These are phyloP conservation scores for Hypocrella siamensis DNA, from an alignment of 2,329 filamentous ascomycete species.

Conservation along the genomic window DNA sequence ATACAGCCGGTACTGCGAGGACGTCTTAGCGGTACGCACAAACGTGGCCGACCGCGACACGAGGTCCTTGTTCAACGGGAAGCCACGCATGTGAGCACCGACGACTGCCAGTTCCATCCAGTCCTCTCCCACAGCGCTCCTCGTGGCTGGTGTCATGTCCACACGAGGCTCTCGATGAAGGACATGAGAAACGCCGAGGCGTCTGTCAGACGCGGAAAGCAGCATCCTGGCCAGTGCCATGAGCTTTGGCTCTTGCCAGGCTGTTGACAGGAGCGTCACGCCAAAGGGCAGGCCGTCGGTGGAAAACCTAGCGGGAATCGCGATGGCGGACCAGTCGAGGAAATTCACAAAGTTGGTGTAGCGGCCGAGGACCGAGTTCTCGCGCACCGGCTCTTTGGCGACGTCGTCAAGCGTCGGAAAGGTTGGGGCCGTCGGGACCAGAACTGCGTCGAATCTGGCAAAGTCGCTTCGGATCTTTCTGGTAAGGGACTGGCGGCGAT, in stretches of 20 bases:
- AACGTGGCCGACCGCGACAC: slow-evolving; percentile 15
- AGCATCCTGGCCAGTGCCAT: slow-evolving; percentile 13
- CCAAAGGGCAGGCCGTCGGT: slow-evolving; percentile 20
- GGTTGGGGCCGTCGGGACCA: slow-evolving; percentile 41
- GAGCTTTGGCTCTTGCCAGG: slow-evolving; percentile 18
- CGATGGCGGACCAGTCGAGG: slow-evolving; percentile 37
- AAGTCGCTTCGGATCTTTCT: slow-evolving; percentile 24
- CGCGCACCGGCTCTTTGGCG: slow-evolving; percentile 30
- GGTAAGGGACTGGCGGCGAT: slow-evolving; percentile 21
- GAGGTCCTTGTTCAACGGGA: slow-evolving; percentile 17
- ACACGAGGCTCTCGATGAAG: no score
- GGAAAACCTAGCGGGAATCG: slow-evolving; percentile 32
- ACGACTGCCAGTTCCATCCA: slow-evolving; percentile 14
- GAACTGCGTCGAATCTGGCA: slow-evolving; percentile 26
- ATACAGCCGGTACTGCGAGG: slow-evolving; percentile 14
- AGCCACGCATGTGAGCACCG: slow-evolving; percentile 18
- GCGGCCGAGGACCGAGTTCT: slow-evolving; percentile 36
- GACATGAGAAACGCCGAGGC: slow-evolving; percentile 14
- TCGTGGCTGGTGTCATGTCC: no score
- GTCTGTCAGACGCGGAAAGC: slow-evolving; percentile 8
- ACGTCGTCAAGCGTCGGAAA: slow-evolving; percentile 36
- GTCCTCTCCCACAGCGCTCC: no score
- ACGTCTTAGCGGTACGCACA: slow-evolving; percentile 11
- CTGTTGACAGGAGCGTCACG: slow-evolving; percentile 18
- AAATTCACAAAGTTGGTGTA: slow-evolving; percentile 49